A percentile compares a stretch with the other conserved stretches of the same genome.
These are phyloP conservation scores for Aspergillus novofumigatus DNA, from an alignment of 2,329 filamentous ascomycete genomes.

Conservation along the genomic window DNA sequence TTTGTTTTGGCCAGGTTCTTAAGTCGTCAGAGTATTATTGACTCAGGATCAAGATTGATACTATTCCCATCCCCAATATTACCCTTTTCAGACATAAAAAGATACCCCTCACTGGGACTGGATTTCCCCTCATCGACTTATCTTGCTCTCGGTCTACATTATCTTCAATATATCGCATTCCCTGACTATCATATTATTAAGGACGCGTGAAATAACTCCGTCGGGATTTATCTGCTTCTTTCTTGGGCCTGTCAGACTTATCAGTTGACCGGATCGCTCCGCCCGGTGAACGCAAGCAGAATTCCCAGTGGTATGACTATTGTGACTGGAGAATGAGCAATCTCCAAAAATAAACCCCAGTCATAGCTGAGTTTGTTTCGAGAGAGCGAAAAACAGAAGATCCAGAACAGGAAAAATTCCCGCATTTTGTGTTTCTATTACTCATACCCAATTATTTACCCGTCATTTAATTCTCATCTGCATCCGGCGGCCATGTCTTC, in stretches of 20 bases:
- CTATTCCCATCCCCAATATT: background rate
- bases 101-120: background rate
- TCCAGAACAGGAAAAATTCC: background rate
- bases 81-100: background rate
- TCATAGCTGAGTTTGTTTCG: background rate
- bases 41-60: no score
- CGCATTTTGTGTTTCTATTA: background rate
- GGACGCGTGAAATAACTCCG: background rate
- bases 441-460: slow-evolving; percentile 1
- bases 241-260: background rate
- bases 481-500: slow-evolving; percentile 18
- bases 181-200: background rate
- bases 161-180: background rate
- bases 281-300: slow-evolving; percentile 35
- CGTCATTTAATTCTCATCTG: background rate
- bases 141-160: background rate
- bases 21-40: background rate
- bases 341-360: background rate
- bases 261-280: background rate
- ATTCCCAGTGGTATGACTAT: background rate
- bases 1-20: background rate
- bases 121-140: background rate
- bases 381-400: background rate
- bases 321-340: background rate
- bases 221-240: background rate